These are phyloP conservation scores for Bacidia gigantensis DNA, from an alignment of 495 filamentous ascomycete species.

Conservation along the genomic window DNA sequence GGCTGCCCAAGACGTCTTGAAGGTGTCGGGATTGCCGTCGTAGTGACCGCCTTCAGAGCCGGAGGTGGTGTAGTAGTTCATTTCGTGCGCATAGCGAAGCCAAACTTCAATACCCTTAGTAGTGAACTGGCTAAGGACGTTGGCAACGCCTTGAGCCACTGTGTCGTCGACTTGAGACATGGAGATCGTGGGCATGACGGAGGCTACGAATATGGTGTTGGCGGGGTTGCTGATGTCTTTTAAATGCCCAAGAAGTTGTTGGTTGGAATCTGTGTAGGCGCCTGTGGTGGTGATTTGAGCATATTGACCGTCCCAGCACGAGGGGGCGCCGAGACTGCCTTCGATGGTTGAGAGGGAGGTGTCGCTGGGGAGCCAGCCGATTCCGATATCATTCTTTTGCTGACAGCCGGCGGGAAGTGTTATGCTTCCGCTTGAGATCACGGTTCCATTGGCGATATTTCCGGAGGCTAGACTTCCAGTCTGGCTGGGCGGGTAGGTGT, in stretches of 20 bases:
- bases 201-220: slow-evolving; percentile 15
- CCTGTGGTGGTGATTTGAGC: slow-evolving; percentile 10
- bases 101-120: slow-evolving; percentile 12
- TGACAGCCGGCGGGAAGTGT: slow-evolving; percentile 11
- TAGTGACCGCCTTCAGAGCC: background rate
- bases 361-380: slow-evolving; percentile 15
- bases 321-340: slow-evolving; percentile 1
- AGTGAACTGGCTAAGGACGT: slow-evolving; percentile 9
- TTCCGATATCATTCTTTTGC: slow-evolving; percentile 12
- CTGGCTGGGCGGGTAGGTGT: background rate
- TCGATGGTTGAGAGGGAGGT: background rate
- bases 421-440: slow-evolving; percentile 10
- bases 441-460: background rate
- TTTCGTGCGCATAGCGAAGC: slow-evolving; percentile 17
- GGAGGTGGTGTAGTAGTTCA: slow-evolving; percentile 15
- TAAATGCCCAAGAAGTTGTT: slow-evolving; percentile 6
- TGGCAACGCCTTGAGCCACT: slow-evolving; percentile 6
- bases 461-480: background rate
- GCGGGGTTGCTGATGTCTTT: slow-evolving; percentile 3
- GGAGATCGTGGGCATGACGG: slow-evolving; percentile 13
- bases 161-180: slow-evolving; percentile 4
- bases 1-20: slow-evolving; percentile 9
- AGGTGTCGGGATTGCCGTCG: slow-evolving; percentile 3
- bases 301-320: slow-evolving; percentile 15
- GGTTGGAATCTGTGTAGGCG: slow-evolving; percentile 8